Percentiles rank a stretch among this genome's conserved stretches.
These are phyloP conservation scores for Capsicum baccatum DNA, from an alignment of 257 asterid genomes.

Conservation along the genomic window DNA sequence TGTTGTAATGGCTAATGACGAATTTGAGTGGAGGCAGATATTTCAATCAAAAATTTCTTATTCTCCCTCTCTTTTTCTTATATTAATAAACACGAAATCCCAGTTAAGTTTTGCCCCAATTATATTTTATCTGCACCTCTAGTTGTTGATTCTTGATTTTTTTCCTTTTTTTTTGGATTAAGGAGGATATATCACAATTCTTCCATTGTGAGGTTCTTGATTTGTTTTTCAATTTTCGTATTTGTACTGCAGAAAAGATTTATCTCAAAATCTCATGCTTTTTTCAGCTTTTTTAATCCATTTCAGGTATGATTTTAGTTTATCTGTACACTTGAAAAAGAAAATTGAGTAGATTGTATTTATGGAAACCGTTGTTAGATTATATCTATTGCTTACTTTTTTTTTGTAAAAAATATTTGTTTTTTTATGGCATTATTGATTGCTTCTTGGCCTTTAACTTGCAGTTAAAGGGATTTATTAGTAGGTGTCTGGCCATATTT, in stretches of 20 bases:
- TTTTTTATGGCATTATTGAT: neutral
- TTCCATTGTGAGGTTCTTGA: neutral
- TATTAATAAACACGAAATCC: neutral
- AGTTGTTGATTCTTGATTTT: neutral
- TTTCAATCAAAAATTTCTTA: neutral
- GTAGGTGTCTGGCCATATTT: too few species aligned
- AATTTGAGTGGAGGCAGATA: too few species aligned
- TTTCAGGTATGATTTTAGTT: conserved; percentile 23
- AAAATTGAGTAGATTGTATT: neutral
- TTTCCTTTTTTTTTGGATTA: too few species aligned
- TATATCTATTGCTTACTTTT: neutral
- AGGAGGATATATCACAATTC: neutral
- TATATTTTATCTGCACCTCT: neutral
- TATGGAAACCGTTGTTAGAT: neutral
- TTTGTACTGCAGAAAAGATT: neutral
- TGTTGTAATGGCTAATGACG: too few species aligned
- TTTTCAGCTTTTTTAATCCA: neutral
- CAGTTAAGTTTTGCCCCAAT: neutral
- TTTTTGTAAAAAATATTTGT: neutral
- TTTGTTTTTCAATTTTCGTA: neutral
- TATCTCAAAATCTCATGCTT: neutral
- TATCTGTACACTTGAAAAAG: neutral
- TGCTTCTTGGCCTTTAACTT: neutral
- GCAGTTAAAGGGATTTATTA: neutral
- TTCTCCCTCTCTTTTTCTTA: neutral